These are phyloP conservation scores for Papiliotrema flavescens DNA, from an alignment of 1,284 basidiomycete species.

Conservation along the genomic window DNA sequence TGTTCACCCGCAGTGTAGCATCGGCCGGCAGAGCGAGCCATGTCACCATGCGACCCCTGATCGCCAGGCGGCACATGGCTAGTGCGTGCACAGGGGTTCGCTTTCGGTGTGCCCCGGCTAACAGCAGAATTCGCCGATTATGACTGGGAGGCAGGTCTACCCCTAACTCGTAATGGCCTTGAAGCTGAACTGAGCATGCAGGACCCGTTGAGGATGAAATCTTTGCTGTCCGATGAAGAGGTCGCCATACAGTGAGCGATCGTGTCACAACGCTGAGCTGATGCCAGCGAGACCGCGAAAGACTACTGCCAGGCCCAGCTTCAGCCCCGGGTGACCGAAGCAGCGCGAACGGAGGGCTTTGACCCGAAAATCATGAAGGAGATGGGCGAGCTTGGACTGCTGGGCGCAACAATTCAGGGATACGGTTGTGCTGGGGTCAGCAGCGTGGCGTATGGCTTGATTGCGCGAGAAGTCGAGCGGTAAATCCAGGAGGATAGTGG, in stretches of 20 bases:
- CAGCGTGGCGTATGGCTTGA: constrained; percentile 87
- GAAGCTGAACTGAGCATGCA: constrained; percentile 4
- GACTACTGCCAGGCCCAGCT: constrained; percentile 83
- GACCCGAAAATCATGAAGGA: constrained; percentile 73
- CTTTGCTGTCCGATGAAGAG: constrained; percentile 84
- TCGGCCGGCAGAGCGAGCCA: background rate
- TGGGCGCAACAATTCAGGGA: constrained; percentile 87
- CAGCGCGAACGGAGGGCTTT: constrained; percentile 81
- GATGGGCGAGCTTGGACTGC: constrained; percentile 87
- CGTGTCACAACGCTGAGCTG: background rate
- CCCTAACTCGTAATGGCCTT: no score
- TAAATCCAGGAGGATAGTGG: constrained; percentile 33
- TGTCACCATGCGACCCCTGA: background rate
- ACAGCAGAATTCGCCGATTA: constrained; percentile 55
- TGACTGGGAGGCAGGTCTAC: constrained; percentile 62
- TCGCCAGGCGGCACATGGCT: constrained; percentile 1
- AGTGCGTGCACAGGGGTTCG: background rate
- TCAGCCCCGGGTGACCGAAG: constrained; percentile 76
- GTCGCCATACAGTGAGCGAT: constrained; percentile 70
- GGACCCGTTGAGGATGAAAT: constrained; percentile 72
- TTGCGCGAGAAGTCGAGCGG: constrained; percentile 91
- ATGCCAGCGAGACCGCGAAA: constrained; percentile 64
- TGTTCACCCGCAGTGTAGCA: background rate
- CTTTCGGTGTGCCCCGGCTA: background rate
- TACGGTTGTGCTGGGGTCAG: constrained; percentile 94